Conservation (phyloP, 805 yeast genomes). For the Isabelozyma pseudorhagii region DNA sequence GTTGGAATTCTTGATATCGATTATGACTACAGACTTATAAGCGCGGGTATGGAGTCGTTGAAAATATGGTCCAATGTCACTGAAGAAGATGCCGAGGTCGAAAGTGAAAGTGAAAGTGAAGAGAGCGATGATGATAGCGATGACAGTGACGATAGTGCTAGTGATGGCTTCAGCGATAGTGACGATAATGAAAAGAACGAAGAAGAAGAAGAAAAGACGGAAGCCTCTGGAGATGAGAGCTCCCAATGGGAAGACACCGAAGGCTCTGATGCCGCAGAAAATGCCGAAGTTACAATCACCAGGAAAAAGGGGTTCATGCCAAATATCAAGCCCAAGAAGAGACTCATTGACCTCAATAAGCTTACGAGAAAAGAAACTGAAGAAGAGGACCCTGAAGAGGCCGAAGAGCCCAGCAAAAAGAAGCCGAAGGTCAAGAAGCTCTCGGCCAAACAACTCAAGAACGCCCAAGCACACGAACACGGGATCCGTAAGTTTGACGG, state of each 20-base stretch:
- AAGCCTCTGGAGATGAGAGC: not conserved
- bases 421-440: conserved; percentile 32
- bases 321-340: conserved; percentile 12
- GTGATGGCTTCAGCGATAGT: conserved; percentile 23
- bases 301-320: conserved; percentile 11
- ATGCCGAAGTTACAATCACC: conserved; percentile 6
- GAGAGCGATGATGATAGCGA: conserved; percentile 19
- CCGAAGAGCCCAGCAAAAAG: conserved; percentile 22
- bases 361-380: conserved; percentile 4
- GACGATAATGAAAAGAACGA: conserved; percentile 13
- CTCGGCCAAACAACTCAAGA: conserved; percentile 44
- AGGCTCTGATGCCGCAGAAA: conserved; percentile 7
- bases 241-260: conserved; percentile 6
- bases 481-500: conserved; percentile 68
- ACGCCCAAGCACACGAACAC: conserved; percentile 53
- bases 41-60: conserved; percentile 80
- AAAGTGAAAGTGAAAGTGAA: conserved; percentile 22
- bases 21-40: conserved; percentile 70
- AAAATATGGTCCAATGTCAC: conserved; percentile 65
- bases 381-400: conserved; percentile 10
- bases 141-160: conserved; percentile 13
- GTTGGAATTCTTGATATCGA: conserved; percentile 77
- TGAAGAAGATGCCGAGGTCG: conserved; percentile 11
- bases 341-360: conserved; percentile 17
- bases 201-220: conserved; percentile 4